Percentiles rank a stretch among this genome's conserved stretches.
These are phyloP conservation scores for Blakeslea trispora DNA, from an alignment of 371 early-diverging fungal genomes.

Conservation along the genomic window DNA sequence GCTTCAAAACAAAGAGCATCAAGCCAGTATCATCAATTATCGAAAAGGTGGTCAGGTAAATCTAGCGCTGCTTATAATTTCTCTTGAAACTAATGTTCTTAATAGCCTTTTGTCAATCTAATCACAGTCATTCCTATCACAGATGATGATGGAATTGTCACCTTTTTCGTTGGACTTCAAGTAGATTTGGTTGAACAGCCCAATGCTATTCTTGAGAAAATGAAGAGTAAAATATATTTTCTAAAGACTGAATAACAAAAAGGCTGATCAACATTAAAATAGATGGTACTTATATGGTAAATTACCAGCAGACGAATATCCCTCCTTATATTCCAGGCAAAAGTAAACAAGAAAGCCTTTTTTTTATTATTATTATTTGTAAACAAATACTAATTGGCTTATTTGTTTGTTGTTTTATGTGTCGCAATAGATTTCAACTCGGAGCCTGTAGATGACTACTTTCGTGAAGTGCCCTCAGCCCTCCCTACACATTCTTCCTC, in stretches of 20 bases:
- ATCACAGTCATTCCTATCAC: conserved; percentile 69
- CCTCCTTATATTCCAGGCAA: conserved; percentile 39
- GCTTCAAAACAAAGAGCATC: conserved; percentile 58
- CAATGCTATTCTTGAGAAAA: conserved; percentile 62
- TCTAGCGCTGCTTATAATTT: no score
- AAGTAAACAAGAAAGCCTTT: conserved; percentile 6
- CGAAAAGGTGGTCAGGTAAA: conserved; percentile 62
- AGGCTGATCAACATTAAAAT: conserved; percentile 3
- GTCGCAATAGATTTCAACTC: conserved; percentile 17
- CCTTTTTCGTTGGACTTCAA: conserved; percentile 73
- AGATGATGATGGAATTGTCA: conserved; percentile 44
- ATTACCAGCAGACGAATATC: conserved; percentile 51
- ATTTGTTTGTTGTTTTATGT: background rate
- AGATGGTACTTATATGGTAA: conserved; percentile 60
- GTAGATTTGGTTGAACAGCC: conserved; percentile 74
- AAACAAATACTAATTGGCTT: background rate
- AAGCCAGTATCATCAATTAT: conserved; percentile 69
- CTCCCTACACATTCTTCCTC: conserved; percentile 11
- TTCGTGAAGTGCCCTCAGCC: conserved; percentile 32
- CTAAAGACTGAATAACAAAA: conserved; percentile 1
- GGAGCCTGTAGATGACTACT: conserved; percentile 40
- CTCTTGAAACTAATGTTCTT: background rate
- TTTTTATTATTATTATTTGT: background rate
- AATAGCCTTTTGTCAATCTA: conserved; percentile 72
- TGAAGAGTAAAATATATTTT: conserved; percentile 40